Percentiles rank a stretch among this genome's conserved stretches.
Conservation (phyloP, 1,284 basidiomycete species). For the Mycosarcoma maydis region DNA sequence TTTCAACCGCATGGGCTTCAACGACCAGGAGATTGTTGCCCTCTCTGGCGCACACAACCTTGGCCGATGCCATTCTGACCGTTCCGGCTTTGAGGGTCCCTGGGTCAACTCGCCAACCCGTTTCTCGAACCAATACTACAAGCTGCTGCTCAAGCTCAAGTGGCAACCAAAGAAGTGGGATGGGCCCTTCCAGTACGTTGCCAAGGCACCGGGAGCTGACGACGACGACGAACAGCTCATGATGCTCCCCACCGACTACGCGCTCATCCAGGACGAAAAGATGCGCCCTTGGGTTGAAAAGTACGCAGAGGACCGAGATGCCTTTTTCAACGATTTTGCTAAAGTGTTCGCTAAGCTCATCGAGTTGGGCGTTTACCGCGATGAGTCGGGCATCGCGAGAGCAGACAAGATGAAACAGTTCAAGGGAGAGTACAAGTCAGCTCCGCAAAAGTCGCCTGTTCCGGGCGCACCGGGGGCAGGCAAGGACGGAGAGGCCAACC, state of each 20-base stretch:
- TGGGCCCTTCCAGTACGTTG: conserved; percentile 67
- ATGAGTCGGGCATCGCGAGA: conserved; percentile 62
- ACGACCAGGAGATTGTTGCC: conserved; percentile 72
- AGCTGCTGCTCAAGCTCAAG: conserved; percentile 69
- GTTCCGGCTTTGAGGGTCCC: conserved; percentile 65
- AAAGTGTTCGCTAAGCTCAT: conserved; percentile 67
- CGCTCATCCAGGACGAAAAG: conserved; percentile 60
- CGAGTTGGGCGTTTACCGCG: conserved; percentile 66
- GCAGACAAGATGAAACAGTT: conserved; percentile 55
- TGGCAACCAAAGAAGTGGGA: conserved; percentile 71
- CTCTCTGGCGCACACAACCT: conserved; percentile 72
- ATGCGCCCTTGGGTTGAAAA: conserved; percentile 66
- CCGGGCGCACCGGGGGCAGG: conserved; percentile 47
- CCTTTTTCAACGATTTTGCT: conserved; percentile 72
- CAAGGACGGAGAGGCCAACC: conserved; percentile 49
- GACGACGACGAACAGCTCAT: conserved; percentile 69
- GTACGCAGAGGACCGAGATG: conserved; percentile 71
- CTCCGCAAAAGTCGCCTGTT: conserved; percentile 56
- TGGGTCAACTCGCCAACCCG: conserved; percentile 65
- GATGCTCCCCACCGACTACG: conserved; percentile 71
- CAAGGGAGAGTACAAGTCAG: conserved; percentile 60
- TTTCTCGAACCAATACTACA: conserved; percentile 65
- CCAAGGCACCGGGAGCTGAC: conserved; percentile 61
- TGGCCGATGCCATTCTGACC: conserved; percentile 67
- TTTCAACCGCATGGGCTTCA: conserved; percentile 72